A percentile compares a stretch with the other conserved stretches of the same genome.
Conservation (phyloP, 2,329 filamentous ascomycete genomes). For the Calonectria crousiana region DNA sequence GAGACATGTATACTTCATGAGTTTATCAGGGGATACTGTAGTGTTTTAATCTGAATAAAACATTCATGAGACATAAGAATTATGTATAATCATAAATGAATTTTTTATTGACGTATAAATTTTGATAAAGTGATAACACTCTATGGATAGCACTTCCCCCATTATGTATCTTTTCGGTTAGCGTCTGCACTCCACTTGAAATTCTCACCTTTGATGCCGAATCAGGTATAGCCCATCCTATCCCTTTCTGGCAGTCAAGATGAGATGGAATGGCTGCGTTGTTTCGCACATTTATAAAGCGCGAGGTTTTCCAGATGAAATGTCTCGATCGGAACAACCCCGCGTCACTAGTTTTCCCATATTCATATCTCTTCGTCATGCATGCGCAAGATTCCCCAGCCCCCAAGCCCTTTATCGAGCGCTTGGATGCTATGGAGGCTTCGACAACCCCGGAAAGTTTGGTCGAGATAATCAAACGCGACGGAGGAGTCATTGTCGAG, state of each 20-base stretch:
- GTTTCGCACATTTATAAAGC: background rate
- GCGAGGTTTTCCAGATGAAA: background rate
- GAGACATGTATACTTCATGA: too few species aligned
- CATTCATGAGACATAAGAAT: too few species aligned
- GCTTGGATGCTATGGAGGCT: background rate
- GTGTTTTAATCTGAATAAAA: too few species aligned
- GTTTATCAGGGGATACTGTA: too few species aligned
- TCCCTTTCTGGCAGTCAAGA: background rate
- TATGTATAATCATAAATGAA: too few species aligned
- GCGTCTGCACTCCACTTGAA: background rate
- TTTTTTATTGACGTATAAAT: too few species aligned
- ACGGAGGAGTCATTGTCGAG: slow-evolving; percentile 18
- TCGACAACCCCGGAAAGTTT: background rate
- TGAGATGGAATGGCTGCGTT: background rate
- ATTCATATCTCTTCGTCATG: background rate
- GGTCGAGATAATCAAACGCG: background rate
- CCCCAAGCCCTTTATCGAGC: background rate
- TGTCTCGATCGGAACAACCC: background rate
- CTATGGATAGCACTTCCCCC: background rate
- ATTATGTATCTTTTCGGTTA: background rate
- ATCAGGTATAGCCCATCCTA: background rate
- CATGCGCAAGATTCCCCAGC: background rate
- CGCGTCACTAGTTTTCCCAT: too few species aligned
- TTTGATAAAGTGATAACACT: too few species aligned
- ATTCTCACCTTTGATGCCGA: background rate